A percentile compares a stretch with the other conserved stretches of the same genome.
Evolutionary conservation across 495 filamentous ascomycete species (phyloP).

Genomic region (Acidomyces sp.): DNA sequence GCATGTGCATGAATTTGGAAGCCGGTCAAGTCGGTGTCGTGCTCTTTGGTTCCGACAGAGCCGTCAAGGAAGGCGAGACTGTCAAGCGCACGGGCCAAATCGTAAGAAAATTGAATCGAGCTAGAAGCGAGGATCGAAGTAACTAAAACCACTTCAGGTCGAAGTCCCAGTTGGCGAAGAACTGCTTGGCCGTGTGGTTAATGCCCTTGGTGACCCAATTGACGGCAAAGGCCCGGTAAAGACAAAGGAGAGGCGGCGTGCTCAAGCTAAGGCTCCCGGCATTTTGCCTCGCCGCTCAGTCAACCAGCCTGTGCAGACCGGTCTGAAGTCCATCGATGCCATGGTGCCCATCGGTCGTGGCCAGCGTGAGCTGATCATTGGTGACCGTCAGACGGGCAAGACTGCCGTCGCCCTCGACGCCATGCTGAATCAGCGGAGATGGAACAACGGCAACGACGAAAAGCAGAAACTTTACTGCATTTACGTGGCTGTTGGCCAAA

Average conservation of each 20-base stretch:
- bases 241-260: constrained; percentile 82
- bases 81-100: constrained; percentile 99
- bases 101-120: constrained; percentile 47
- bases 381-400: constrained; percentile 99
- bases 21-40: constrained; percentile 99
- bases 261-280: constrained; percentile 96
- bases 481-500: constrained; percentile 98
- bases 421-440: constrained; percentile 98
- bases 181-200: constrained; percentile 94
- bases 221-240: constrained; percentile 97
- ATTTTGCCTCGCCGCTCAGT: constrained; percentile 94
- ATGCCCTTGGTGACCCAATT: constrained; percentile 96
- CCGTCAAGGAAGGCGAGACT: constrained; percentile 98
- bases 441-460: constrained; percentile 85
- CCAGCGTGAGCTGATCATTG: constrained; percentile 99
- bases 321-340: constrained; percentile 97
- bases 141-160: constrained; percentile 55
- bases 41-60: constrained; percentile 98
- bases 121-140: too few species aligned
- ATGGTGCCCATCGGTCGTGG: constrained; percentile 99
- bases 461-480: constrained; percentile 97
- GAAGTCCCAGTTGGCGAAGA: constrained; percentile 90
- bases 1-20: constrained; percentile 99
- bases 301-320: constrained; percentile 97
- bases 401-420: constrained; percentile 96